Evolutionary conservation across 345 rosid species (phyloP).

Genomic region (Euclidium syriacum): DNA sequence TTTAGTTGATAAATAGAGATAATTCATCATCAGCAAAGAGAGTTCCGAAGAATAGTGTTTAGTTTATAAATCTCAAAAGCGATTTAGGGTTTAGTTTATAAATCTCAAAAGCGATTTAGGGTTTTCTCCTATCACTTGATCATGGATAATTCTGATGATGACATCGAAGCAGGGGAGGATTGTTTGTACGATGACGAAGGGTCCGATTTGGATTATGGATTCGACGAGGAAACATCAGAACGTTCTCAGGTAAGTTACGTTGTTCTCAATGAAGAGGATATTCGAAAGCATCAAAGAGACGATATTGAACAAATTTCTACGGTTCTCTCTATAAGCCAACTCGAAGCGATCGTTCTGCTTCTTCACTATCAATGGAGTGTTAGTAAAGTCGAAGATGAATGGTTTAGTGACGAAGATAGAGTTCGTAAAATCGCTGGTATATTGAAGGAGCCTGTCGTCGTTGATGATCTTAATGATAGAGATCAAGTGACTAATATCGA

Average conservation of each 20-base stretch:
- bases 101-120: no score
- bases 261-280: constrained; percentile 54
- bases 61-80: no score
- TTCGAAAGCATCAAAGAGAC: constrained; percentile 48
- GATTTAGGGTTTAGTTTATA: no score
- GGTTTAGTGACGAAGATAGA: constrained; percentile 70
- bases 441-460: constrained; percentile 46
- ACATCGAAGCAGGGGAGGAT: constrained; percentile 57
- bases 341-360: constrained; percentile 51
- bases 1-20: no score
- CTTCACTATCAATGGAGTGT: constrained; percentile 65
- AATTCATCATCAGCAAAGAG: no score
- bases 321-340: constrained; percentile 57
- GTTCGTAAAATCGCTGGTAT: constrained; percentile 65
- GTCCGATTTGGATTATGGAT: constrained; percentile 40
- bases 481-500: constrained; percentile 50
- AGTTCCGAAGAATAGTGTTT: no score
- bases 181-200: constrained; percentile 61
- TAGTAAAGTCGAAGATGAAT: constrained; percentile 62
- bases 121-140: neutral
- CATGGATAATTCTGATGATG: constrained; percentile 60
- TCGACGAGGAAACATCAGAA: constrained; percentile 36
- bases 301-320: constrained; percentile 51
- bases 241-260: constrained; percentile 49
- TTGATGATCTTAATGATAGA: constrained; percentile 15